phyloP scores from a whole-genome alignment of 2,329 filamentous ascomycete species.

The Aspergillus tamarii region DNA sequence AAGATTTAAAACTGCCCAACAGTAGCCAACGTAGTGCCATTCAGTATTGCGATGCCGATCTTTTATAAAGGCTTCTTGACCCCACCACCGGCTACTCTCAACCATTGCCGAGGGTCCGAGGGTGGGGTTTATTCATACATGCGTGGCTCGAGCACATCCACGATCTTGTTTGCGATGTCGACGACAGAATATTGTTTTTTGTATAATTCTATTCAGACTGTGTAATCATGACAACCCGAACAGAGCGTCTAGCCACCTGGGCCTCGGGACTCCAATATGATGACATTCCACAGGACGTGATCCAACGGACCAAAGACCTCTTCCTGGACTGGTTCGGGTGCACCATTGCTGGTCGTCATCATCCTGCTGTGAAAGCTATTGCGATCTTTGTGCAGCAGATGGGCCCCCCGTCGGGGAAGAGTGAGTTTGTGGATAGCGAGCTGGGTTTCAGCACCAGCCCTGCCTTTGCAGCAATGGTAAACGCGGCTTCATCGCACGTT shows the following conservation, averaged over 20 bases:
- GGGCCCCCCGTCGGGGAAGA: background rate
- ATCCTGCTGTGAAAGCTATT: constrained; percentile 16
- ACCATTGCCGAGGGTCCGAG: background rate
- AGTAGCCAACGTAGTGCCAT: too few relatives aligned
- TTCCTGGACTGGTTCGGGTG: constrained; percentile 37
- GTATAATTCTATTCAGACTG: background rate
- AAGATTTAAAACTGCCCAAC: too few relatives aligned
- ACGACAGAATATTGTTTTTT: background rate
- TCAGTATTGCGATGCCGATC: background rate
- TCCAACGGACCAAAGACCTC: constrained; percentile 37
- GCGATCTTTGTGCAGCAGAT: background rate
- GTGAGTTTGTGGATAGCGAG: background rate
- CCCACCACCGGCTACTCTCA: background rate
- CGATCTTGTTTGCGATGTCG: background rate
- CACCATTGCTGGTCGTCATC: constrained; percentile 33
- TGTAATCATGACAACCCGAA: background rate
- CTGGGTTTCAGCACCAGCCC: background rate
- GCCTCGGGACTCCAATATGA: constrained; percentile 20
- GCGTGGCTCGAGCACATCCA: background rate
- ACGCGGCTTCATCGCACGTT: background rate
- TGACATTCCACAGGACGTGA: constrained; percentile 27
- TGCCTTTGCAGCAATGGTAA: background rate
- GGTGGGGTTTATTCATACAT: background rate
- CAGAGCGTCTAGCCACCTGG: background rate
- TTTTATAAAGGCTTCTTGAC: background rate